Base-by-base conservation (phyloP, 306 rosid species). In the Albizia julibrissin region DNA sequence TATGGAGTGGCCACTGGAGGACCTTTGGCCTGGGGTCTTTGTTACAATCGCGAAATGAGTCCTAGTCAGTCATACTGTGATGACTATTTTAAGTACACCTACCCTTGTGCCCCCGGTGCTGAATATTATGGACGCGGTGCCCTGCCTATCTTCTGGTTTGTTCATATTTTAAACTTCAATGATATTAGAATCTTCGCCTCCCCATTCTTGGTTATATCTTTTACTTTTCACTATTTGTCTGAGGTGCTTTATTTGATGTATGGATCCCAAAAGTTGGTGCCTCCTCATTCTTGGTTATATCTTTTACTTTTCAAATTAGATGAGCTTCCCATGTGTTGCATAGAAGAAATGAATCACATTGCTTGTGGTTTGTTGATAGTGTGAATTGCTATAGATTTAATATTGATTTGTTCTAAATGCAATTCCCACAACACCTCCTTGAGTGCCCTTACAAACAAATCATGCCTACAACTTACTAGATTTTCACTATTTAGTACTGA, bases 1-100 rank as follows among this genome's bases (percentile, higher is more conserved):
- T 94, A 90, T 85, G 99, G 98, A 81, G 99, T 95, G 88, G 94
- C 94, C 47, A 92, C 98, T 0, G 99, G 99, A 87, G 99, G 99
- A 79, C 98, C 99, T 18, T 81, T 82, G 73, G 98, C 98, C 22
- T 95, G 93, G 93, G 99, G 99, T 64, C 97, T 95, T 44, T 95
- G 99, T 86, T 95, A 88, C 87, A 95, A 92, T 88, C 92, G 75
- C 83, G 99, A 95, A 86, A 84, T 95, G 98, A 95, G 99, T 88
- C 99, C 98, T 43, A 90, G 89, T 87, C 99, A 93, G 86, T 58
- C 82, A 62, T 95, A 95, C 86, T 95, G 99, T 66, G 91, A 95
- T 64, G 97, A 95, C 24, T 92, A 79, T 81, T 93, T 50, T 94
- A 95, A 95, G 79, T 73, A 69, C n/a, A 91, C 91, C 11, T 92